Evolutionary conservation across 73 alveolate species (phyloP), one percentile per base, ranked within the genome.

Genomic region (Blepharisma stoltei): DNA sequence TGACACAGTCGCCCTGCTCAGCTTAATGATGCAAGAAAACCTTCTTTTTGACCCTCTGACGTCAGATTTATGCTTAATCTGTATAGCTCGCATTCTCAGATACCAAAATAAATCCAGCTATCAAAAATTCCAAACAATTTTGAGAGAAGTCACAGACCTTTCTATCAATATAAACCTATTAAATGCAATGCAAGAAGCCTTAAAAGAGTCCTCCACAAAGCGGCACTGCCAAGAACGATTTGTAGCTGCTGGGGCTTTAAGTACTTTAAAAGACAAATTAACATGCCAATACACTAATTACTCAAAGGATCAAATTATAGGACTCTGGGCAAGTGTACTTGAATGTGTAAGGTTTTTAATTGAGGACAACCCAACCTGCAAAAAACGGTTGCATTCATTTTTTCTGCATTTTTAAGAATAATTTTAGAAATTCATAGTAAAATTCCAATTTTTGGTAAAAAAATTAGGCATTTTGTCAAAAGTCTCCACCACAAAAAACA

Each of bases 331-430:
- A 11, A 60, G 73, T 60, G 11, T 14, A 0, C 23, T 60, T n/a
- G 73, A 60, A 60, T 60, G 73, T 60, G 73, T 60, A 11, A 60
- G 73, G 73, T 60, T 60, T 60, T 5, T 60, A 5, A 60, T 60
- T 20, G 73, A 60, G 23, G 73, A 60, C 37, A 60, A 60, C 47
- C 73, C 73, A 9, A 5, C 73, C 23, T 60, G 73, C 23, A 60
- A 60, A 38, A n/a, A n/a, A n/a, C n/a, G n/a, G n/a, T n/a, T n/a
- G n/a, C n/a, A n/a, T n/a, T n/a, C n/a, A n/a, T n/a, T n/a, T n/a
- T n/a, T n/a, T n/a, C n/a, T n/a, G n/a, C n/a, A n/a, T n/a, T n/a
- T n/a, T n/a, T n/a, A n/a, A n/a, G n/a, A n/a, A n/a, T n/a, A n/a
- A n/a, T n/a, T n/a, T n/a, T n/a, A n/a, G n/a, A n/a, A n/a, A n/a